phyloP scores from a whole-genome alignment of 805 yeast genomes.

The Candida morakotiae region DNA sequence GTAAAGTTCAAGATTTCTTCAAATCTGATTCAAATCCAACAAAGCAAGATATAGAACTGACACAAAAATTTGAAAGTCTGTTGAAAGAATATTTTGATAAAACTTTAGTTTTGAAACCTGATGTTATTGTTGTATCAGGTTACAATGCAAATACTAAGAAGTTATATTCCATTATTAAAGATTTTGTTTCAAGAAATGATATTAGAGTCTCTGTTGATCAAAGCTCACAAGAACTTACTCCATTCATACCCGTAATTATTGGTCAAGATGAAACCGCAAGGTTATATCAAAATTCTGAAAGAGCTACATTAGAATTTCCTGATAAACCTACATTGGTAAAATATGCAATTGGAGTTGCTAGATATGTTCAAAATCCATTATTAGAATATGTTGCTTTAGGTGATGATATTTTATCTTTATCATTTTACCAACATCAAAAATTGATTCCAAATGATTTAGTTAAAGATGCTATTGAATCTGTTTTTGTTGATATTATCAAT shows the following conservation, averaged over 20 bases:
- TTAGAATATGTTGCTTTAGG: slow-evolving; percentile 81
- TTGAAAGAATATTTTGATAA: slow-evolving; percentile 61
- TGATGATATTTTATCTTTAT: slow-evolving; percentile 65
- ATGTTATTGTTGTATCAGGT: slow-evolving; percentile 88
- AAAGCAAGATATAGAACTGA: slow-evolving; percentile 36
- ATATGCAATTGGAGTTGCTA: slow-evolving; percentile 85
- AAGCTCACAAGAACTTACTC: slow-evolving; percentile 36
- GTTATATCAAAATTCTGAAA: slow-evolving; percentile 72
- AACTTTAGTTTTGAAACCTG: slow-evolving; percentile 60
- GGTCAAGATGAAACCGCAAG: slow-evolving; percentile 93
- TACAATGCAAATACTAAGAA: slow-evolving; percentile 69
- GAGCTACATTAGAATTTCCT: slow-evolving; percentile 75
- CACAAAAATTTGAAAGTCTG: slow-evolving; percentile 54
- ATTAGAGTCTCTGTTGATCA: slow-evolving; percentile 50
- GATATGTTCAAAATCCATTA: slow-evolving; percentile 91
- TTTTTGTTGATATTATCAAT: slow-evolving; percentile 85
- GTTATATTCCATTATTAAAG: slow-evolving; percentile 52
- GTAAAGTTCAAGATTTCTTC: slow-evolving; percentile 69
- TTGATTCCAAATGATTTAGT: slow-evolving; percentile 63
- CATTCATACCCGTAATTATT: slow-evolving; percentile 67
- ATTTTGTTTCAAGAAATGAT: slow-evolving; percentile 53
- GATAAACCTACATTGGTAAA: slow-evolving; percentile 77
- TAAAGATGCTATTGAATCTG: slow-evolving; percentile 65
- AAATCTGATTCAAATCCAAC: slow-evolving; percentile 74
- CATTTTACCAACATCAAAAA: slow-evolving; percentile 70